Evolutionary conservation across 352 stramenopile species (phyloP).

Genomic region (Phytopythium sindhum): DNA sequence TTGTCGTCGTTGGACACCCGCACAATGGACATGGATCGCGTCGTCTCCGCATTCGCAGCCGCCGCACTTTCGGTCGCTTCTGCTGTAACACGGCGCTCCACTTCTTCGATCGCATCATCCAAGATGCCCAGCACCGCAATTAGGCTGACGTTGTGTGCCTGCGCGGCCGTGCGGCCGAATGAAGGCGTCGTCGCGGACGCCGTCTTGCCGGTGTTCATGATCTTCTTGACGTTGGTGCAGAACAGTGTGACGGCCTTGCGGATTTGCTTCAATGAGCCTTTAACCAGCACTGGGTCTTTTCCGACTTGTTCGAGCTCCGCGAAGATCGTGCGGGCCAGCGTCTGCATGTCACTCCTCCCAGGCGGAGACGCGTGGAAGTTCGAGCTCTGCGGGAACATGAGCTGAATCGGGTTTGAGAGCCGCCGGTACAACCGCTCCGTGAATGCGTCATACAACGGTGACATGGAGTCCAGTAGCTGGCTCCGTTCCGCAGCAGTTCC

Average conservation of each 20-base stretch:
- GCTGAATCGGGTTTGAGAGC: conserved; percentile 73
- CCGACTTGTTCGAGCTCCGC: conserved; percentile 65
- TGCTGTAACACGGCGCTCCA: conserved; percentile 38
- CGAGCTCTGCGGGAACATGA: conserved; percentile 86
- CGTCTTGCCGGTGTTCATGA: conserved; percentile 64
- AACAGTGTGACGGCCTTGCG: conserved; percentile 65
- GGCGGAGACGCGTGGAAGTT: conserved; percentile 82
- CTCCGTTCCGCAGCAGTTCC: conserved; percentile 34
- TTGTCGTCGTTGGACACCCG: neutral
- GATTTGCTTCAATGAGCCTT: conserved; percentile 59
- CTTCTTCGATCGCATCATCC: conserved; percentile 55
- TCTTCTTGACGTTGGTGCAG: conserved; percentile 62
- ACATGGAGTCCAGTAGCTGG: conserved; percentile 75
- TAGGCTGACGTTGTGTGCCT: conserved; percentile 79
- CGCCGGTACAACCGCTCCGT: conserved; percentile 57
- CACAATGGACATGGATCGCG: neutral
- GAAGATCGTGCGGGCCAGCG: conserved; percentile 68
- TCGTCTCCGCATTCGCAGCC: neutral
- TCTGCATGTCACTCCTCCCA: conserved; percentile 81
- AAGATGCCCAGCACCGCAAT: conserved; percentile 67
- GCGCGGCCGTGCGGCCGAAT: conserved; percentile 51
- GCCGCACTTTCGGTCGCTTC: conserved; percentile 9
- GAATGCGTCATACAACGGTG: conserved; percentile 63
- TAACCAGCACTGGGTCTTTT: conserved; percentile 50
- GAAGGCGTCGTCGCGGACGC: conserved; percentile 43